Conservation (phyloP, 441 rosid genomes). For the Bruguiera hainesii region DNA sequence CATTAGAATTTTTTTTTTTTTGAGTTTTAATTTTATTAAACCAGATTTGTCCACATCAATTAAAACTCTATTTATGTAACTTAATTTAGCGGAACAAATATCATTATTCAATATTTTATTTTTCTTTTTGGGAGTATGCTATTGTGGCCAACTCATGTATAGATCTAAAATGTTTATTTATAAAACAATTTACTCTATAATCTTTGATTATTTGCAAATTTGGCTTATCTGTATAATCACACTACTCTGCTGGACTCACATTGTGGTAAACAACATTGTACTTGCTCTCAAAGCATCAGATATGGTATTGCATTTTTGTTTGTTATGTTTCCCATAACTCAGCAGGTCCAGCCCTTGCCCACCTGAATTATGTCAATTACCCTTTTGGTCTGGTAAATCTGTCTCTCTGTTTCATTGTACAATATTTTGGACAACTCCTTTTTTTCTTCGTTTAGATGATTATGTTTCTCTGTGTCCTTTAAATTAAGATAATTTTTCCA, state of each 20-base stretch:
- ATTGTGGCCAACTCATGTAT: too few relatives aligned
- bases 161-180: background rate
- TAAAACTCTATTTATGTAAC: too few relatives aligned
- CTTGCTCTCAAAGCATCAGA: background rate
- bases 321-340: constrained; percentile 3
- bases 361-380: background rate
- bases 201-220: background rate
- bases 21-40: too few relatives aligned
- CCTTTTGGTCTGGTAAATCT: background rate
- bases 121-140: too few relatives aligned
- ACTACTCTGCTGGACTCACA: background rate
- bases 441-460: background rate
- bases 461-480: too few relatives aligned
- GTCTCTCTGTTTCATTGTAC: background rate
- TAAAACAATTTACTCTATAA: background rate
- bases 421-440: background rate
- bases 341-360: constrained; percentile 18
- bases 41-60: too few relatives aligned
- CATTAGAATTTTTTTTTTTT: too few relatives aligned
- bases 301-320: background rate
- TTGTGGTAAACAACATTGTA: background rate
- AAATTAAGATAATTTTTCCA: too few relatives aligned
- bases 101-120: too few relatives aligned
- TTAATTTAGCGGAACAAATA: too few relatives aligned
- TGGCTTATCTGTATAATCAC: background rate